Conservation (phyloP, 495 filamentous ascomycete genomes). For the Xylaria telfairii region DNA sequence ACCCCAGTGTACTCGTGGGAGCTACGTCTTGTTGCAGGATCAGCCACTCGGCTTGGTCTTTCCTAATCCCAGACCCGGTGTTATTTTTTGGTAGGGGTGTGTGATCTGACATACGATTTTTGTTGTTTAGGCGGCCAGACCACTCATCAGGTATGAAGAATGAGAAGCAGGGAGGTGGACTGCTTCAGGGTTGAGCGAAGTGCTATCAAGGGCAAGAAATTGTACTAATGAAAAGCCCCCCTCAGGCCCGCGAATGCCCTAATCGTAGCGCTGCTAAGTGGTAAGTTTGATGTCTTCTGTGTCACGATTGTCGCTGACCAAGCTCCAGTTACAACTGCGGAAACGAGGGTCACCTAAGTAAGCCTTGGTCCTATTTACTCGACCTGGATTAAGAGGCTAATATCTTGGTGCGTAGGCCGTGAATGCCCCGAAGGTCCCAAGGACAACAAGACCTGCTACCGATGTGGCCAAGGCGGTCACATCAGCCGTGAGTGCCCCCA, state of each 20-base stretch:
- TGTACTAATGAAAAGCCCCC: constrained; percentile 29
- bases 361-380: constrained; percentile 36
- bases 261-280: constrained; percentile 92
- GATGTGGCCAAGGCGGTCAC: constrained; percentile 86
- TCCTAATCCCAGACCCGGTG: constrained; percentile 13
- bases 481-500: constrained; percentile 89
- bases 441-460: constrained; percentile 92
- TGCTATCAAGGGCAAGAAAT: not conserved
- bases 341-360: constrained; percentile 89
- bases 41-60: constrained; percentile 3
- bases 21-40: constrained; percentile 16
- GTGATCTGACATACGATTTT: constrained; percentile 52
- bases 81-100: constrained; percentile 37
- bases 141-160: constrained; percentile 55
- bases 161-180: not conserved
- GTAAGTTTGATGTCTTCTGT: constrained; percentile 54
- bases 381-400: not conserved
- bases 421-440: constrained; percentile 89
- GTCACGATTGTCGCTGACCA: constrained; percentile 34
- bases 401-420: constrained; percentile 62
- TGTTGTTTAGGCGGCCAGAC: constrained; percentile 52
- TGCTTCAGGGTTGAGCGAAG: constrained; percentile 14
- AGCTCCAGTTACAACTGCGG: constrained; percentile 54
- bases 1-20: not conserved
- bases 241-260: constrained; percentile 89